Conservation (phyloP, 108 stramenopile genomes). For the Cyclotella baltica region DNA sequence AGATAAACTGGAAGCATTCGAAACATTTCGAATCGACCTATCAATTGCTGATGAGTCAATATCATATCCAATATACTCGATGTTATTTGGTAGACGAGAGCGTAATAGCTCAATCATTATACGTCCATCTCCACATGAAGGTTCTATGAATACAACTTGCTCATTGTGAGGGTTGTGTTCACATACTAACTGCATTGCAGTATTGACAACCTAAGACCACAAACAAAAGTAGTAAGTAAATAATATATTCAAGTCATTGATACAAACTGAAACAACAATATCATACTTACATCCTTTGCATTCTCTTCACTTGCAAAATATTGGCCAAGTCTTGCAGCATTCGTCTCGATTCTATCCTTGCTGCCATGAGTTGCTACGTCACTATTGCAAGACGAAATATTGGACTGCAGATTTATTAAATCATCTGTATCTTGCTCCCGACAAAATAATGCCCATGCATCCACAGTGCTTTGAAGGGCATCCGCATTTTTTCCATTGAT, state of each 20-base stretch:
- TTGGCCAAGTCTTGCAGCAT: conserved; percentile 42
- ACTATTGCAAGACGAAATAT: background rate
- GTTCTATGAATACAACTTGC: conserved; percentile 29
- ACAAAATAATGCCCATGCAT: conserved; percentile 39
- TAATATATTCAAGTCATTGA: background rate
- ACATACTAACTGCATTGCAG: background rate
- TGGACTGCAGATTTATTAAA: background rate
- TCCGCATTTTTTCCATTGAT: background rate
- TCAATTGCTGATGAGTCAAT: conserved; percentile 35
- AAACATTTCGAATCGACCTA: conserved; percentile 11
- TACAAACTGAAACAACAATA: background rate
- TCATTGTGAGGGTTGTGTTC: no score
- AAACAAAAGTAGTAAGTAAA: no score
- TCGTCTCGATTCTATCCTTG: background rate
- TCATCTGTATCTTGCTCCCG: conserved; percentile 26
- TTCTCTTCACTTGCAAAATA: conserved; percentile 47
- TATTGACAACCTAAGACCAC: conserved; percentile 14
- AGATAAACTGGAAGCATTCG: background rate
- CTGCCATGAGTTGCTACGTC: background rate
- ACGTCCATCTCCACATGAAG: conserved; percentile 46
- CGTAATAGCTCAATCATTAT: conserved; percentile 24
- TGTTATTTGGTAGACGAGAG: background rate
- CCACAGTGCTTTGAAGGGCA: background rate
- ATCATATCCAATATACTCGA: conserved; percentile 24
- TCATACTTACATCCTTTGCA: conserved; percentile 20